These are phyloP conservation scores for Lycium ferocissimum DNA, from an alignment of 257 asterid genomes.

Conservation along the genomic window DNA sequence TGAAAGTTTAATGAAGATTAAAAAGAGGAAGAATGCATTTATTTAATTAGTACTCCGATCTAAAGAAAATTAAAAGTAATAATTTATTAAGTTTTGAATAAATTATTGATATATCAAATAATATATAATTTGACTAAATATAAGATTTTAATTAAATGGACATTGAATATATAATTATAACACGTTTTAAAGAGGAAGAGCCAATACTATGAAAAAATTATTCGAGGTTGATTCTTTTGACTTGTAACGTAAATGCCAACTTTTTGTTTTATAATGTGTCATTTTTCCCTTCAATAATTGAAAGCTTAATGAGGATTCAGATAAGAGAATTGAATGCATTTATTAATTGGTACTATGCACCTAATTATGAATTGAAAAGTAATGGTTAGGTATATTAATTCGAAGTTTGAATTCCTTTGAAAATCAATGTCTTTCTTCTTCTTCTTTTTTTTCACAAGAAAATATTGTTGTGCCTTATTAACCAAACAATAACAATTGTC, in stretches of 20 bases:
- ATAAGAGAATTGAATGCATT: constrained; percentile 15
- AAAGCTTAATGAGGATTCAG: not conserved
- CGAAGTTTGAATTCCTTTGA: not conserved
- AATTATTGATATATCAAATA: too few relatives aligned
- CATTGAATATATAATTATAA: too few relatives aligned
- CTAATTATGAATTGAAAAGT: not conserved
- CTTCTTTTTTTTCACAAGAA: too few relatives aligned
- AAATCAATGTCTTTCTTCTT: not conserved
- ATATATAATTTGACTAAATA: too few relatives aligned
- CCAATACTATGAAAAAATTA: not conserved
- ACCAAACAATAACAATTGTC: not conserved
- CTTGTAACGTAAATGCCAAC: not conserved
- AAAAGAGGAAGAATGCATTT: too few relatives aligned
- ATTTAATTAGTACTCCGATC: too few relatives aligned
- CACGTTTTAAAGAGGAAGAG: not conserved
- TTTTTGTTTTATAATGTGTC: not conserved
- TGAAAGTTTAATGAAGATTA: too few relatives aligned
- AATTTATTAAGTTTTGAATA: too few relatives aligned
- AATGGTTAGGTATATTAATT: not conserved
- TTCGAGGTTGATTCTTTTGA: not conserved
- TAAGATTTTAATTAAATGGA: too few relatives aligned
- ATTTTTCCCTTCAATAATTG: not conserved
- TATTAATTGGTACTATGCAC: not conserved
- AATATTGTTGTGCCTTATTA: too few relatives aligned
- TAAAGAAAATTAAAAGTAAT: too few relatives aligned